Percentiles rank a stretch among this genome's conserved stretches.
Conservation (phyloP, 1,284 basidiomycete genomes). For the Stygiomarasmius scandens region DNA sequence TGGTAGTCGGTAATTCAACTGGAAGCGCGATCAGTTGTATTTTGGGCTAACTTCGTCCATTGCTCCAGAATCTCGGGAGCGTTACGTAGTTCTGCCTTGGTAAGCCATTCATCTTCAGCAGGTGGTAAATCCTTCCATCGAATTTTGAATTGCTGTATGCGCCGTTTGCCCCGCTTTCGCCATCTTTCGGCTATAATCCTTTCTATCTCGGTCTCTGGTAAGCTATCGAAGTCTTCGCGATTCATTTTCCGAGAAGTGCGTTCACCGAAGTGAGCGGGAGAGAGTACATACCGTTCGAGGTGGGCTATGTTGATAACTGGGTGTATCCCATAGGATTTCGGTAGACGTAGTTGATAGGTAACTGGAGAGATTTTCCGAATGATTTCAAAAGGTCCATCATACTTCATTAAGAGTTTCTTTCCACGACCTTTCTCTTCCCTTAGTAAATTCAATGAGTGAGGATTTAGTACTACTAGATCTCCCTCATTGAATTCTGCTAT, state of each 20-base stretch:
- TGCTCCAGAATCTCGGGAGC: slow-evolving; percentile 1
- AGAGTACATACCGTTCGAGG: slow-evolving; percentile 5
- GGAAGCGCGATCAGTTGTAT: too few relatives aligned
- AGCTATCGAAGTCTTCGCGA: slow-evolving; percentile 12
- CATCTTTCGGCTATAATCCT: slow-evolving; percentile 16
- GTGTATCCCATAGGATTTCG: slow-evolving; percentile 9
- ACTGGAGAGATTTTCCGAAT: slow-evolving; percentile 11
- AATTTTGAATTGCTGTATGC: slow-evolving; percentile 12
- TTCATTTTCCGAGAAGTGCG: not conserved
- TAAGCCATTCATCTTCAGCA: slow-evolving; percentile 7
- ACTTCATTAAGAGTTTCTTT: slow-evolving; percentile 14
- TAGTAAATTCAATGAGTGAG: slow-evolving; percentile 21
- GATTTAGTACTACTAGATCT: slow-evolving; percentile 27
- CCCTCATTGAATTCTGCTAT: slow-evolving; percentile 27
- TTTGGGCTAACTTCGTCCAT: too few relatives aligned
- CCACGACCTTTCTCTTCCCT: slow-evolving; percentile 16
- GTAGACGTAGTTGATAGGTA: slow-evolving; percentile 10
- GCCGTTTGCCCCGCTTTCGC: slow-evolving; percentile 11
- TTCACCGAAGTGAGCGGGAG: slow-evolving; percentile 5
- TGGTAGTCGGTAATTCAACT: too few relatives aligned
- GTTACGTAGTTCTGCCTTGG: slow-evolving; percentile 2
- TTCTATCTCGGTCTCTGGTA: slow-evolving; percentile 18
- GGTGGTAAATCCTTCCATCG: slow-evolving; percentile 10
- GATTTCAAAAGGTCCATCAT: slow-evolving; percentile 15
- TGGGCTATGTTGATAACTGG: slow-evolving; percentile 12